phyloP scores from a whole-genome alignment of 306 rosid genomes.

The Astragalus glycyphyllos region DNA sequence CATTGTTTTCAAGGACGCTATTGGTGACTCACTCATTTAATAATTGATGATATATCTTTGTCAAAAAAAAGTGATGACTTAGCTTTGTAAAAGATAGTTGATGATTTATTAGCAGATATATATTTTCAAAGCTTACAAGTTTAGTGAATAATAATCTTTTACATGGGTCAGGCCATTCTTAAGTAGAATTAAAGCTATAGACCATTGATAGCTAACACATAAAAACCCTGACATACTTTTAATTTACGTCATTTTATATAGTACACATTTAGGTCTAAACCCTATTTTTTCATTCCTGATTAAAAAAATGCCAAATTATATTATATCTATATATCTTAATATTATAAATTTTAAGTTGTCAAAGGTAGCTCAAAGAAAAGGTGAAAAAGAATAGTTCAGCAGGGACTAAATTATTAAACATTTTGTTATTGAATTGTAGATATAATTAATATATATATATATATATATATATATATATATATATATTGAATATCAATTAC shows the following conservation, averaged over 20 bases:
- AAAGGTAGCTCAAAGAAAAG: no score
- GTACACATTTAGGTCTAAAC: background rate
- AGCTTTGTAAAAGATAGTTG: background rate
- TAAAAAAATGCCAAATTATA: background rate
- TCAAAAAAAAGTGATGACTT: no score
- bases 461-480: no score
- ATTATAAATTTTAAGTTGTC: no score
- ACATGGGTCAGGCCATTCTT: constrained; percentile 30
- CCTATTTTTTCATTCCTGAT: background rate
- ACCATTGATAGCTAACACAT: constrained; percentile 12
- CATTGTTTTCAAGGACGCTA: no score
- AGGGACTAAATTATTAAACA: no score
- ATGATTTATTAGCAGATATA: constrained; percentile 14
- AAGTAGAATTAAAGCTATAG: constrained; percentile 25
- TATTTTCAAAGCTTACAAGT: constrained; percentile 1
- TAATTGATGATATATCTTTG: no score
- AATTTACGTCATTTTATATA: constrained; percentile 29
- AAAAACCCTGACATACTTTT: constrained; percentile 35
- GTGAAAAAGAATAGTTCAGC: no score
- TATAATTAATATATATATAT: background rate
- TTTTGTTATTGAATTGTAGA: background rate
- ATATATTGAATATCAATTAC: no score
- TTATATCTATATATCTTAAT: background rate
- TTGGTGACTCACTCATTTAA: no score
- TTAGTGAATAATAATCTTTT: constrained; percentile 15